These are phyloP conservation scores for Aspergillus cristatus DNA, from an alignment of 495 filamentous ascomycete species.

Conservation along the genomic window DNA sequence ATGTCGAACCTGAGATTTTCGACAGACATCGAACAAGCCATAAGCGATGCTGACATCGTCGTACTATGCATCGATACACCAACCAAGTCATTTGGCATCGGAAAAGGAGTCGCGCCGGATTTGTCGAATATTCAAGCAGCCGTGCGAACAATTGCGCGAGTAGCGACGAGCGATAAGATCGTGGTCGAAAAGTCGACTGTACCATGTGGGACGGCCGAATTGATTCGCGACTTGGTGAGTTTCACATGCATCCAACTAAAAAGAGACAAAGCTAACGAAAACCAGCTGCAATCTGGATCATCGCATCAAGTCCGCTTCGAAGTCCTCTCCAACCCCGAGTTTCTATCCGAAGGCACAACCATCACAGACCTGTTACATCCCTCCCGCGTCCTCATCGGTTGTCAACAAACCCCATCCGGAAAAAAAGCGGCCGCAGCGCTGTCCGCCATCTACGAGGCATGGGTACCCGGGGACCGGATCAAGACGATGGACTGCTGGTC, in stretches of 20 bases:
- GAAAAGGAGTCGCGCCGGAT: constrained; percentile 59
- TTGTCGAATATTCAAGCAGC: constrained; percentile 60
- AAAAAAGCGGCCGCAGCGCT: constrained; percentile 50
- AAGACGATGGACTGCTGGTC: constrained; percentile 67
- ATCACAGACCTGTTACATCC: constrained; percentile 57
- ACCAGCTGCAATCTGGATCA: neutral
- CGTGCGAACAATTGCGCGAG: constrained; percentile 51
- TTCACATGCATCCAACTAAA: neutral
- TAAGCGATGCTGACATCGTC: constrained; percentile 59
- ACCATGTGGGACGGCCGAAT: constrained; percentile 62
- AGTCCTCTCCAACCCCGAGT: constrained; percentile 74
- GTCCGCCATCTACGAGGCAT: constrained; percentile 53
- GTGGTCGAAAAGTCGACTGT: constrained; percentile 77
- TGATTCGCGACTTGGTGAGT: constrained; percentile 54
- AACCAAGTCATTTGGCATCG: constrained; percentile 59
- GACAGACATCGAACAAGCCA: constrained; percentile 48
- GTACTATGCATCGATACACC: constrained; percentile 74
- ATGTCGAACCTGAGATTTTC: constrained; percentile 56
- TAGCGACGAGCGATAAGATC: constrained; percentile 56
- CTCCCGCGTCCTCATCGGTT: constrained; percentile 67
- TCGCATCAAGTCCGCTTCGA: constrained; percentile 53
- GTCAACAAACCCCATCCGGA: constrained; percentile 42
- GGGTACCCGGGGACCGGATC: constrained; percentile 55
- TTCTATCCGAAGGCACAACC: constrained; percentile 68
- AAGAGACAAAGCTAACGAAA: too few species aligned